Conservation (phyloP, 2,329 filamentous ascomycete species). For the Aspergillus pseudonomiae region DNA sequence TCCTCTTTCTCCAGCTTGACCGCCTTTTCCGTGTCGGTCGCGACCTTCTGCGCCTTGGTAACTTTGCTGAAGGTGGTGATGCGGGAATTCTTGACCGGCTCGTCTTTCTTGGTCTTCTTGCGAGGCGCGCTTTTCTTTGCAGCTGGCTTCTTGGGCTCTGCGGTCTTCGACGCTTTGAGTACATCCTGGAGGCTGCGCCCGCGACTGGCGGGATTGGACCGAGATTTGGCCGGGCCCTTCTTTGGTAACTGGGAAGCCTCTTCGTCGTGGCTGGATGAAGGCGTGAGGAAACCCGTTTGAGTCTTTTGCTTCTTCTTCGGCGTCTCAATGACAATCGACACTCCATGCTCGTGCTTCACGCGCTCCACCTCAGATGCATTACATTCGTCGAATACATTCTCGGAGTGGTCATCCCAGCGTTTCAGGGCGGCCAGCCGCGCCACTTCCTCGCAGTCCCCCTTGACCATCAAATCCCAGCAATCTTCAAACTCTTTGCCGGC, state of each 20-base stretch:
- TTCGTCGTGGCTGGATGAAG: constrained; percentile 46
- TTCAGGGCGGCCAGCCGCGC: constrained; percentile 69
- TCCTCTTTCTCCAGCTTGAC: constrained; percentile 30
- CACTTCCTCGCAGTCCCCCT: constrained; percentile 84
- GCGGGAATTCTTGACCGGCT: constrained; percentile 28
- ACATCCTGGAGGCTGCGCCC: constrained; percentile 32
- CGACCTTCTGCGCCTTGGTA: constrained; percentile 32
- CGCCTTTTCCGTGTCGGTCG: constrained; percentile 25
- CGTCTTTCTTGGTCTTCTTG: constrained; percentile 28
- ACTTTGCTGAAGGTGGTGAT: constrained; percentile 39
- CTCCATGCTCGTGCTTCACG: constrained; percentile 41
- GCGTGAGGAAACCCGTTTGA: constrained; percentile 44
- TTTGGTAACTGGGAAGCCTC: constrained; percentile 25
- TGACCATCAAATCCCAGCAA: constrained; percentile 89
- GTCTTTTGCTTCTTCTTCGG: constrained; percentile 40
- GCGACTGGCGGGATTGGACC: constrained; percentile 35
- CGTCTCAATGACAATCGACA: constrained; percentile 45
- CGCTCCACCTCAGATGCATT: constrained; percentile 49
- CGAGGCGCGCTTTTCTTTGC: constrained; percentile 27
- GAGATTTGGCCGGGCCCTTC: constrained; percentile 19
- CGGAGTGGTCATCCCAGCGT: constrained; percentile 57
- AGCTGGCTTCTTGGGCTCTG: constrained; percentile 20
- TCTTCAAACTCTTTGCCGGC: constrained; percentile 83
- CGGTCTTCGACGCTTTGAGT: constrained; percentile 24
- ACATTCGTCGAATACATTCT: constrained; percentile 48